Base-by-base conservation (phyloP, 805 yeast genomes). In the Ogataea corticis region DNA sequence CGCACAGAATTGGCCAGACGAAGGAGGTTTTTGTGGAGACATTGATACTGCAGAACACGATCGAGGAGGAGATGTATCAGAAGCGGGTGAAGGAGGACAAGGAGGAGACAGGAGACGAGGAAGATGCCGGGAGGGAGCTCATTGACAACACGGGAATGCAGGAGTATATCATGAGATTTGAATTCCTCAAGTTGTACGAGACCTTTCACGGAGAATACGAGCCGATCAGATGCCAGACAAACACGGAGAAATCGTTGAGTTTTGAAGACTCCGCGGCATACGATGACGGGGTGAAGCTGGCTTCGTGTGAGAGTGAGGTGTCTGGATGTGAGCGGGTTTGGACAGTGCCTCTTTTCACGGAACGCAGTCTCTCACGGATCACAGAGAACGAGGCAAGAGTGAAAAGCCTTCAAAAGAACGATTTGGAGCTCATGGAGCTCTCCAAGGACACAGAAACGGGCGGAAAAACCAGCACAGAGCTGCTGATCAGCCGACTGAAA, bases 1-100 rank as follows among this genome's bases (percentile, higher is more conserved):
- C 89, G 0, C 91, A 84, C 63, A 73, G 90, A 62, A 84, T 84
- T 59, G 90, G 91, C 0, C 90, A 84, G 52, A 67, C 70, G 0
- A 65, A 71, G n/a, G 79, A 78, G 16, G 89, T 84, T 0, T 65
- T 62, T 58, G 90, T 84, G n/a, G 89, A 84, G 56, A 84, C 89
- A 0, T 63, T 84, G 45, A 76, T 84, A 2, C 59, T 84, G 54
- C 67, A 73, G 41, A 82, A 77, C 4, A 84, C 89, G 0, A 68
- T 84, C 38, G 90, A 84, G 52, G 85, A 83, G 59, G 85, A 81
- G 52, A 81, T 84, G 71, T 82, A 80, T 60, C 73, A 66, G 33
- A 62, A 61, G 42, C 42, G 68, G 45, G 23, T 47, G 13, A 51
- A 52, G 29, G 49, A 48, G 11, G 55, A 44, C 1, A 46, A 41